Evolutionary conservation across 2,329 filamentous ascomycete species (phyloP).

Genomic region (Paraconiothyrium sp.): DNA sequence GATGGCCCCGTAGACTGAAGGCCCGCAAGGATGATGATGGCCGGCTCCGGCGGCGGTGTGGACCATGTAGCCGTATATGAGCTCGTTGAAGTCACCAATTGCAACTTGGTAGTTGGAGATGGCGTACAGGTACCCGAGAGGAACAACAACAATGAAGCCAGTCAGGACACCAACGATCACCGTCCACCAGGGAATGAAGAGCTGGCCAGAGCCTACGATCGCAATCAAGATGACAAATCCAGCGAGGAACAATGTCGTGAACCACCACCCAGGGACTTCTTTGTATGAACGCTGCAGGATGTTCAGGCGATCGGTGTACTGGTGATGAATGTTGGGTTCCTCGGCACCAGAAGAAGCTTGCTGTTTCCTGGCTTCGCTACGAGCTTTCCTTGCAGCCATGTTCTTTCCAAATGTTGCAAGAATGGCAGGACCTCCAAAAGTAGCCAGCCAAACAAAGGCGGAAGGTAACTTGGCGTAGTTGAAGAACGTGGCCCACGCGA

Average conservation of each 20-base stretch:
- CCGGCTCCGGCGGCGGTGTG: conserved; percentile 46
- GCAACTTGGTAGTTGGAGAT: conserved; percentile 65
- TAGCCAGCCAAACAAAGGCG: conserved; percentile 66
- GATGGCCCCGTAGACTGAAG: conserved; percentile 66
- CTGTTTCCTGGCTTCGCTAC: conserved; percentile 16
- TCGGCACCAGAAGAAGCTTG: not conserved
- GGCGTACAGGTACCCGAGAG: conserved; percentile 68
- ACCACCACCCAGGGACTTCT: conserved; percentile 70
- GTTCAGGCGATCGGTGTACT: conserved; percentile 68
- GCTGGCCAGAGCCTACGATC: conserved; percentile 60
- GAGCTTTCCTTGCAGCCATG: conserved; percentile 41
- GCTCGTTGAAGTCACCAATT: conserved; percentile 68
- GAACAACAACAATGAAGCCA: conserved; percentile 65
- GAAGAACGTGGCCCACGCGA: conserved; percentile 68
- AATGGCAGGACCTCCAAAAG: conserved; percentile 64
- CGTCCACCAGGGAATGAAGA: conserved; percentile 69
- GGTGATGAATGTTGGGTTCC: conserved; percentile 56
- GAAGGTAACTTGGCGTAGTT: conserved; percentile 68
- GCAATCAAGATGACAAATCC: conserved; percentile 62
- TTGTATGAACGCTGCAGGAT: conserved; percentile 66
- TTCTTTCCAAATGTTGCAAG: conserved; percentile 57
- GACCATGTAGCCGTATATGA: conserved; percentile 69
- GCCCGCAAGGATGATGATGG: conserved; percentile 66
- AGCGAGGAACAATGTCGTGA: conserved; percentile 58
- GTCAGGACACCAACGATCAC: conserved; percentile 66